phyloP scores from a whole-genome alignment of 805 yeast species.

The Kodamaea kaohsiungensis region DNA sequence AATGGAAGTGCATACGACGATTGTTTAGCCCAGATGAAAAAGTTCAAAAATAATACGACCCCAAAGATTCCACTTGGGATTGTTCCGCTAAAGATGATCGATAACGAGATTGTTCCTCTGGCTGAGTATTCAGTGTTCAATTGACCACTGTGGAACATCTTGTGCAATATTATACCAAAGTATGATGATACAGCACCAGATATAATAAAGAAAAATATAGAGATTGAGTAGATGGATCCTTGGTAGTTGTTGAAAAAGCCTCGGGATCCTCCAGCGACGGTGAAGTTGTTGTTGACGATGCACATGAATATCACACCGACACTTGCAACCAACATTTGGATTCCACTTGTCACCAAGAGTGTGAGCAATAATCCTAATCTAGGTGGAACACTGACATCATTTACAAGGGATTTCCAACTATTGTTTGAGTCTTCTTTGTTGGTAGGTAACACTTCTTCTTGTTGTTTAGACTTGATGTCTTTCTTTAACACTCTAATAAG shows the following conservation, averaged over 20 bases:
- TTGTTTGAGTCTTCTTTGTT: constrained; percentile 6
- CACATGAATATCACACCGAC: constrained; percentile 60
- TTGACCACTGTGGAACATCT: constrained; percentile 48
- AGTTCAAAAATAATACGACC: constrained; percentile 57
- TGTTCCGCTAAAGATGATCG: constrained; percentile 35
- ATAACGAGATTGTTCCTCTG: constrained; percentile 18
- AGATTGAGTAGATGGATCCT: constrained; percentile 64
- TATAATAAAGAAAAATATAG: constrained; percentile 58
- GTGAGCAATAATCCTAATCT: constrained; percentile 48
- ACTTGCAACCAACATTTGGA: constrained; percentile 67
- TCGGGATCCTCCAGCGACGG: constrained; percentile 40
- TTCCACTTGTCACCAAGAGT: constrained; percentile 68
- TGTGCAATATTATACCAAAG: constrained; percentile 63
- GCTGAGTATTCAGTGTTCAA: constrained; percentile 25
- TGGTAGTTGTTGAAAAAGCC: constrained; percentile 64
- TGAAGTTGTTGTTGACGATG: constrained; percentile 34
- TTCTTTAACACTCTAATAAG: constrained; percentile 55
- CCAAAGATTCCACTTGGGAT: constrained; percentile 51
- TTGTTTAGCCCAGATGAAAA: constrained; percentile 73
- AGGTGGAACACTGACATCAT: constrained; percentile 60
- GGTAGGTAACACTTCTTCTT: constrained; percentile 15
- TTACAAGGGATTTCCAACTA: constrained; percentile 53
- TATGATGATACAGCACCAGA: constrained; percentile 80
- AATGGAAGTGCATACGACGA: constrained; percentile 79
- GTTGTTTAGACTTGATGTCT: constrained; percentile 39